Percentiles rank a stretch among this genome's conserved stretches.
phyloP scores from a whole-genome alignment of 371 early-diverging fungal genomes.

The Dinochytrium kinnereticum region DNA sequence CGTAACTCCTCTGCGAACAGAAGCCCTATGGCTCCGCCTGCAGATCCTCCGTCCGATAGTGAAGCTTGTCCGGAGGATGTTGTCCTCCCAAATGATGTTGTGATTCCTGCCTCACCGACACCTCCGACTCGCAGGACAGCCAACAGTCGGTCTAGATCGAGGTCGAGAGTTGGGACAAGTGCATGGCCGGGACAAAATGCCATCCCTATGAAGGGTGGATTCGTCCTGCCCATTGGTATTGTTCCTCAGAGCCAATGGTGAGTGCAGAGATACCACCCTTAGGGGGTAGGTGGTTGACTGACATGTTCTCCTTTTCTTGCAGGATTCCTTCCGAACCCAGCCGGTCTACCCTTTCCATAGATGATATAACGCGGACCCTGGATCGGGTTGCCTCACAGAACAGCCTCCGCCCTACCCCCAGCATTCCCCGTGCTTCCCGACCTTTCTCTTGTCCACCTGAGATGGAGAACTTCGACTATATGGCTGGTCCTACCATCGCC shows the following conservation, averaged over 20 bases:
- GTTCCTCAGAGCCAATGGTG: neutral
- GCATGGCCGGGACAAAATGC: slow-evolving; percentile 15
- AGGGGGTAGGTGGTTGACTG: too few relatives aligned
- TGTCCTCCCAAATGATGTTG: neutral
- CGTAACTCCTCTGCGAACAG: neutral
- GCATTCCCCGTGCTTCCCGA: neutral
- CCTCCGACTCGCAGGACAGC: neutral
- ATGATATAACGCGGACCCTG: neutral
- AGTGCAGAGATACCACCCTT: neutral
- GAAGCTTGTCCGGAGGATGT: neutral
- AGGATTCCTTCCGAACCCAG: neutral
- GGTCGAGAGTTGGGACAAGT: neutral
- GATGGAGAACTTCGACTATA: neutral
- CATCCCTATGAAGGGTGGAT: slow-evolving; percentile 3
- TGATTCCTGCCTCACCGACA: neutral
- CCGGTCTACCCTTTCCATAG: neutral
- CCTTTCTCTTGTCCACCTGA: neutral
- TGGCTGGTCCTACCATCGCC: too few relatives aligned
- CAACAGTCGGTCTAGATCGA: neutral
- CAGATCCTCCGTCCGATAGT: neutral
- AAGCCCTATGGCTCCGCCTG: too few relatives aligned
- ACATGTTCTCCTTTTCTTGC: too few relatives aligned
- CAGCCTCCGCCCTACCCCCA: neutral
- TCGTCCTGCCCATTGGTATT: neutral
- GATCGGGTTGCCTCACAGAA: neutral